Evolutionary conservation across 1,284 basidiomycete species (phyloP), one percentile per base, ranked within the genome.

Genomic region (Boletellus deceptivus): DNA sequence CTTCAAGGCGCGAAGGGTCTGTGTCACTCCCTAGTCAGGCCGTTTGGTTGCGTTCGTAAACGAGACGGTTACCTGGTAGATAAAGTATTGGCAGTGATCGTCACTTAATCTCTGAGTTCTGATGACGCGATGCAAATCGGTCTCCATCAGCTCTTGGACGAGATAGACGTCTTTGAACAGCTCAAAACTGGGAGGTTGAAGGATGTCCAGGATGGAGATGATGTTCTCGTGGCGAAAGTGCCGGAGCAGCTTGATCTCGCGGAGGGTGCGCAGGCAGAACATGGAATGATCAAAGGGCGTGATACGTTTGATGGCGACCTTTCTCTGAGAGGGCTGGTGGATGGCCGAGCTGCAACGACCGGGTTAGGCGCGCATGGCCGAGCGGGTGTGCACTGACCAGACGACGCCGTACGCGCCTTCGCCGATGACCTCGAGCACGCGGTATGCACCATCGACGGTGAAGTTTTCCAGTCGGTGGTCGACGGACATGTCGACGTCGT

Each of bases 31-130:
- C 46, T 49, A 38, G 42, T 67, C 38, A 51, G 50, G 17, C 44
- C 22, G 49, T 45, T 25, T 25, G 56, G 41, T 31, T 37, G 34
- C 27, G 47, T 46, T 31, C 37, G n/a, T 20, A 18, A 36, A n/a
- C 42, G 45, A 50, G 24, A 62, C 65, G 40, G 22, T 54, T 70
- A 87, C 89, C 78, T 96, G 93, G 69, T 97, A 96, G 58, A 95
- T 87, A 69, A 96, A 96, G 70, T 97, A 97, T 70, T 96, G 93
- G 64, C 85, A 93, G 69, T 96, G 95, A 67, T 95, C 91, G 63
- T 94, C 90, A 50, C 82, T 86, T 40, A 94, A 75, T 54, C 87
- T 80, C 71, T 93, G 91, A 0, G 89, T 91, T 41, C 89, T 79
- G 56, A 94, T 91, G 36, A 94, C 91, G 49, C 91, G 83, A 67